Base-by-base conservation (phyloP, 2,329 filamentous ascomycete species). In the Ceratocystis ficicola region DNA sequence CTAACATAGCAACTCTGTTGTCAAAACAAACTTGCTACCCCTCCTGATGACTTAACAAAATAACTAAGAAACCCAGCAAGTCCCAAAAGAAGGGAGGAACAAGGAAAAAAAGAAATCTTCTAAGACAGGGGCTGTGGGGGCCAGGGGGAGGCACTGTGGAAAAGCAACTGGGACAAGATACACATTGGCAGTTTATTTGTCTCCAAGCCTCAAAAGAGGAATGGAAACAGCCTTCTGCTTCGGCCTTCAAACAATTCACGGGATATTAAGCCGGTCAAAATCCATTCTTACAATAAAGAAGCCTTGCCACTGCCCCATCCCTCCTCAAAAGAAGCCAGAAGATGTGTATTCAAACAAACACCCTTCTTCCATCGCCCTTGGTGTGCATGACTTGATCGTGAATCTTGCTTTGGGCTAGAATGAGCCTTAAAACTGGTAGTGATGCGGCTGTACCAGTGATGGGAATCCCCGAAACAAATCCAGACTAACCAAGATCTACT, bases 11-110 rank as follows among this genome's bases (percentile, higher is more conserved):
- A 41, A 41, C 10, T 12, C 36, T 57, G 52, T 57, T 32, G 55
- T 32, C 28, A 6, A 59, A 59, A 59, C 55, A 59, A 59, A 59
- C 25, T 8, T 59, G 55, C 28, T 59, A 59, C 28, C 25, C 55
- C 7, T 10, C 32, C 32, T 17, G 6, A 32, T 32, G 28, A 59
- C 55, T 32, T 32, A 32, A 30, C 28, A 59, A 10, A 59, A 59
- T 22, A 36, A 60, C 30, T 2, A n/a, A 59, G 28, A 25, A 15
- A 10, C 48, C 46, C 10, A 20, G 8, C 22, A 12, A 10, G 8
- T 25, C 48, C 25, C 48, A 20, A 48, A 48, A 48, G 50, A 55
- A 55, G 12, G 20, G 22, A 32, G 59, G 59, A 22, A 28, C 4
- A 62, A 41, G 32, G 44, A 22, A 62, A 41, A 41, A 62, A 46